Conservation (phyloP, 1,284 basidiomycete genomes). For the Trametes polyzona region DNA sequence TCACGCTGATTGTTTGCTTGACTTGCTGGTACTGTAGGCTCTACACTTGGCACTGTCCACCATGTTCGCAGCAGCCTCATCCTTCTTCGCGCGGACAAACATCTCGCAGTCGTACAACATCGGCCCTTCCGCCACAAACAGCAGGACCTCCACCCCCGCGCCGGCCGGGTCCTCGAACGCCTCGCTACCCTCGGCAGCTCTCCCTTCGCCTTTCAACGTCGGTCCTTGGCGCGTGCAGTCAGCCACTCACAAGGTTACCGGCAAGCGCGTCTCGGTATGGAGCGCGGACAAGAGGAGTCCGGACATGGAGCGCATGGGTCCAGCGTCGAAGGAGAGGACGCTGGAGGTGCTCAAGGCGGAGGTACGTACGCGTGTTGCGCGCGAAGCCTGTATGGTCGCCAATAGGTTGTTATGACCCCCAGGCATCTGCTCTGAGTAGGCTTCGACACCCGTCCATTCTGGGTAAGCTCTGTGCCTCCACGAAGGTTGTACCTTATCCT, state of each 20-base stretch:
- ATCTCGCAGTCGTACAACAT: conserved; percentile 86
- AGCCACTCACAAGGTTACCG: conserved; percentile 85
- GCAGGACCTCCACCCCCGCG: conserved; percentile 66
- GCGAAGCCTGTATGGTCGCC: conserved; percentile 7
- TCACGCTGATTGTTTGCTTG: background rate
- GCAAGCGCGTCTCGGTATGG: conserved; percentile 90
- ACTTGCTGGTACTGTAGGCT: background rate
- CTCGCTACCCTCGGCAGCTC: conserved; percentile 45
- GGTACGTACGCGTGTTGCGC: conserved; percentile 52
- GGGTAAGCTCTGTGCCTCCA: conserved; percentile 48
- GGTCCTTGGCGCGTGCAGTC: conserved; percentile 88
- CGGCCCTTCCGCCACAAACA: conserved; percentile 44
- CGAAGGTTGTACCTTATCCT: background rate
- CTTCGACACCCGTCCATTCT: conserved; percentile 94
- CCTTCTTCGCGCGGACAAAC: conserved; percentile 86
- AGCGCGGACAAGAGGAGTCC: conserved; percentile 80
- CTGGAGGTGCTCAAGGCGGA: conserved; percentile 88
- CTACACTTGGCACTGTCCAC: background rate
- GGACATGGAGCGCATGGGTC: conserved; percentile 73
- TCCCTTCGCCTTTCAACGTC: conserved; percentile 65
- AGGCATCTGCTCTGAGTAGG: conserved; percentile 87
- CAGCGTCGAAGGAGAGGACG: conserved; percentile 68
- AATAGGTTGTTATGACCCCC: conserved; percentile 14
- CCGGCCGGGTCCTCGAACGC: conserved; percentile 49
- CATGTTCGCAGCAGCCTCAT: conserved; percentile 90